These are phyloP conservation scores for Aquilaria yunnanensis DNA, from an alignment of 345 rosid genomes.

Conservation along the genomic window DNA sequence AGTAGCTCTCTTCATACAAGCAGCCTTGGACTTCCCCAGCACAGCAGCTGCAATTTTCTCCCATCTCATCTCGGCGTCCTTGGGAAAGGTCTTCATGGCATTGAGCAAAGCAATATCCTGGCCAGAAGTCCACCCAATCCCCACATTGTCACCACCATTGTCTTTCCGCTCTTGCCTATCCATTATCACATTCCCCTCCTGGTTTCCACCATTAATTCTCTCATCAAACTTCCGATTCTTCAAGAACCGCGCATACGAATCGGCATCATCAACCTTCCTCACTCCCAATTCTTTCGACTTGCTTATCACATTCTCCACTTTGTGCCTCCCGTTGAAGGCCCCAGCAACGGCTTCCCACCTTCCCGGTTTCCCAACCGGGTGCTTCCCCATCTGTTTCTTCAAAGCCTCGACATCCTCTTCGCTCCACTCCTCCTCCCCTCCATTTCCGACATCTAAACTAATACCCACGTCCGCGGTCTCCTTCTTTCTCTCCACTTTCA, in stretches of 20 bases:
- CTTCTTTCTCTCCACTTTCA: not conserved
- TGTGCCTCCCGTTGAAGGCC: conserved; percentile 63
- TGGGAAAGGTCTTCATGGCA: conserved; percentile 78
- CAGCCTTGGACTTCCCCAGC: conserved; percentile 72
- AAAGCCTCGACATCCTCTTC: conserved; percentile 62
- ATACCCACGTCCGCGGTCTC: conserved; percentile 15
- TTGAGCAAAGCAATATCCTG: conserved; percentile 89
- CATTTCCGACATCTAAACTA: conserved; percentile 26
- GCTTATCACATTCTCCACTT: conserved; percentile 75
- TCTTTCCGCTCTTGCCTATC: conserved; percentile 17
- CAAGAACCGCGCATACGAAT: conserved; percentile 67
- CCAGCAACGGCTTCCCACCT: conserved; percentile 81
- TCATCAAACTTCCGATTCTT: conserved; percentile 77
- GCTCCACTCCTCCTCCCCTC: conserved; percentile 58
- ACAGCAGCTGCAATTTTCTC: conserved; percentile 90
- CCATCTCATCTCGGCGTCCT: conserved; percentile 87
- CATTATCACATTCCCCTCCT: conserved; percentile 4
- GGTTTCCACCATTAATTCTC: conserved; percentile 27
- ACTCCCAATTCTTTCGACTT: conserved; percentile 71
- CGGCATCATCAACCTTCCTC: conserved; percentile 53
- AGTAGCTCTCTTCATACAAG: conserved; percentile 81
- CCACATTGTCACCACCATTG: conserved; percentile 15
- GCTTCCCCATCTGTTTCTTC: conserved; percentile 76
- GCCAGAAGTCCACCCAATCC: conserved; percentile 47
- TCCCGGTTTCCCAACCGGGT: conserved; percentile 85